These are phyloP conservation scores for Nemania diffusa DNA, from an alignment of 2,329 filamentous ascomycete genomes.

Conservation along the genomic window DNA sequence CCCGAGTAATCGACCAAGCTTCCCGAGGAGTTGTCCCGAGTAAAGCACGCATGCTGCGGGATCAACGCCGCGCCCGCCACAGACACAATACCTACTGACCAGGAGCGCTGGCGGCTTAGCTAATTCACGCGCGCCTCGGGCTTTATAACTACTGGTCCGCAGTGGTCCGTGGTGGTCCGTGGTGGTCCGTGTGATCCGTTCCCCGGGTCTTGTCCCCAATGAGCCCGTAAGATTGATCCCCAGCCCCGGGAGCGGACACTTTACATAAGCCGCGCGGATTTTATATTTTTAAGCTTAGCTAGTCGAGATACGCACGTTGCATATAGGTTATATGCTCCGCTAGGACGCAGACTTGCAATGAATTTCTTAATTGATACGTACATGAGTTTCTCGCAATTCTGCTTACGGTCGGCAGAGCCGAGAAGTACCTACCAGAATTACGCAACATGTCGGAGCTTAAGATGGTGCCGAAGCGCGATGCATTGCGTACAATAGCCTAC, in stretches of 20 bases:
- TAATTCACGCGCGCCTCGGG: constrained; percentile 30
- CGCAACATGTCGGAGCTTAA: constrained; percentile 9
- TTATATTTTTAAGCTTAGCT: not conserved
- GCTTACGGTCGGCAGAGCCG: not conserved
- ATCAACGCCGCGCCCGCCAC: not conserved
- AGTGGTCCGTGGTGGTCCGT: too few relatives aligned
- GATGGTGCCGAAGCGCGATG: constrained; percentile 17
- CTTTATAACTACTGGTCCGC: not conserved
- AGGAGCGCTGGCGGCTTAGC: constrained; percentile 13
- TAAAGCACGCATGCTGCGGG: not conserved
- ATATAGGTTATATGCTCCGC: not conserved
- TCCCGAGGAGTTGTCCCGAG: not conserved
- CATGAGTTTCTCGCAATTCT: not conserved
- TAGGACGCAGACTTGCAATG: not conserved
- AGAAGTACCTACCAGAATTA: not conserved
- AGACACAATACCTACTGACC: not conserved
- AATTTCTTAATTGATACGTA: not conserved
- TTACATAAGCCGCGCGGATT: constrained; percentile 1
- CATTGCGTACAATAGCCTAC: not conserved
- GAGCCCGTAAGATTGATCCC: not conserved
- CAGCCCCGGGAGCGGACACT: not conserved
- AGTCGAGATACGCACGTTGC: not conserved
- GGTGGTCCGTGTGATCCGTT: constrained; percentile 11
- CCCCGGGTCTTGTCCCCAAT: not conserved
- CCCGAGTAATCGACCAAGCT: too few relatives aligned